Evolutionary conservation across 108 stramenopile species (phyloP).

Genomic region (Nitzschia sp.): DNA sequence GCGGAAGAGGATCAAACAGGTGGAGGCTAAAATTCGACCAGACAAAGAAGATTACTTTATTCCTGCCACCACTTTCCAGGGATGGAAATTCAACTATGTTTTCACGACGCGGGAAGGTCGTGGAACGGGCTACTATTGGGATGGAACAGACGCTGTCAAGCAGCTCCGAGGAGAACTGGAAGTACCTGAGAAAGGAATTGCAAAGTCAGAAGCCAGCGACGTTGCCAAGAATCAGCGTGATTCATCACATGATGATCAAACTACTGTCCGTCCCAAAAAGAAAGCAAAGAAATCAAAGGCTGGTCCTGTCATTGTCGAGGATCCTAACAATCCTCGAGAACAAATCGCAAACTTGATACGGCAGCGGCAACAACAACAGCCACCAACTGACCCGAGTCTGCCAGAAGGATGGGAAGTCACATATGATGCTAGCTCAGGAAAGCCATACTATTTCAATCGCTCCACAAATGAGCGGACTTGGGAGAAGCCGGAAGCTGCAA

Average conservation of each 20-base stretch:
- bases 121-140: constrained; percentile 88
- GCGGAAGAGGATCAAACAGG: constrained; percentile 52
- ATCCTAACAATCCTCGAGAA: constrained; percentile 73
- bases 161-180: constrained; percentile 37
- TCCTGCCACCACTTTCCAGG: constrained; percentile 56
- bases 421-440: constrained; percentile 66
- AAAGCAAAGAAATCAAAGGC: constrained; percentile 57
- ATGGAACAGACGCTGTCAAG: constrained; percentile 75
- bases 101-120: constrained; percentile 70
- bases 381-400: constrained; percentile 30
- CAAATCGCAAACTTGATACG: constrained; percentile 62
- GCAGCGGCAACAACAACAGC: constrained; percentile 48
- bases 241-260: neutral
- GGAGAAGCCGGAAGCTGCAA: constrained; percentile 46
- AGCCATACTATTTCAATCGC: constrained; percentile 72
- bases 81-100: constrained; percentile 78
- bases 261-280: constrained; percentile 23
- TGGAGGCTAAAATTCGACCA: constrained; percentile 60
- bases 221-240: neutral
- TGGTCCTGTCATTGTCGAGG: constrained; percentile 43
- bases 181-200: neutral
- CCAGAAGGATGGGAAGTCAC: constrained; percentile 59
- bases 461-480: constrained; percentile 55
- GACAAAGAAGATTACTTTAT: constrained; percentile 69
- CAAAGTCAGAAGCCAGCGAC: constrained; percentile 2